Evolutionary conservation across 495 filamentous ascomycete species (phyloP), one percentile per base, ranked within the genome.

Genomic region (Copromyces sp.): DNA sequence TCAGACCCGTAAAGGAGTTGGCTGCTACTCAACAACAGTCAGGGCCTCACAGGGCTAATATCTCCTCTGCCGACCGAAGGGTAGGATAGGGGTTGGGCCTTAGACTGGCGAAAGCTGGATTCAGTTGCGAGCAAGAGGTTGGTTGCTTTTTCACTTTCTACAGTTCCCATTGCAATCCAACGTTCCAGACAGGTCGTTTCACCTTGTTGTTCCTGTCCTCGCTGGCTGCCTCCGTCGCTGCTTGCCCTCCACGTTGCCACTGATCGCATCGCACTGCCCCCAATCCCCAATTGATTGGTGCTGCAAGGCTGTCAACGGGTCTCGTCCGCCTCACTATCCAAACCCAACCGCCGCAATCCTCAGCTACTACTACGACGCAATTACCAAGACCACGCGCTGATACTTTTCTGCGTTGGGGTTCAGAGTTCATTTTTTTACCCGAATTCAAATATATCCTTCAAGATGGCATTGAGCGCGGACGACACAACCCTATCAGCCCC

Each of bases 401-500:
- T 65, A 65, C 29, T 24, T 65, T 35, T 37, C 35, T 65, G 53
- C 53, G 53, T 35, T 65, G 53, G 32, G 24, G 53, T 35, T 35
- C 53, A 65, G 53, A 35, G 7, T 65, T 37, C 53, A 65, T 65
- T 61, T 35, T 59, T 24, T 59, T 24, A 59, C 29, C 45, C 20
- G 45, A 29, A 59, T 14, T 29, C 6, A 65, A 35, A 65, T 3
- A 37, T 35, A 65, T 14, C 53, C 70, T 70, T n/a, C 39, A 74
- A 75, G 41, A 86, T 83, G 85, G 81, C 76, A 71, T 80, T 78
- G 72, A 77, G 77, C 73, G 80, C 69, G 29, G 77, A 81, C 45
- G 80, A 82, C 72, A 80, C 75, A 73, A 69, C 74, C 44, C 79
- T 78, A 68, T 76, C 78, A 69, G 80, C 81, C 53, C 78, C 83